These are phyloP conservation scores for Pigoraptor vietnamica DNA, from an alignment of 78 protist species.

Conservation along the genomic window DNA sequence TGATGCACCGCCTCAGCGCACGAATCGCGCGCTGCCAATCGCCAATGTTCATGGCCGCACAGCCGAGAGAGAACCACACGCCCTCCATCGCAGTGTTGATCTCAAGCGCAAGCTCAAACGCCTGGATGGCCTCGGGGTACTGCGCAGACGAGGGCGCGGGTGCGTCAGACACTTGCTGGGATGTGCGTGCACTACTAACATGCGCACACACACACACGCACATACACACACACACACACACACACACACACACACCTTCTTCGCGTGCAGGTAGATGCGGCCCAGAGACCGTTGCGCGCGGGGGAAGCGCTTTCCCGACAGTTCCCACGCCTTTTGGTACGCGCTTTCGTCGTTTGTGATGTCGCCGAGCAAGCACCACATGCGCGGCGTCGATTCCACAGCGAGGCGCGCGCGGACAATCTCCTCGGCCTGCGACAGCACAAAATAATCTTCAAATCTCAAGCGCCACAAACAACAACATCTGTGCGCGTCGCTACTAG, in stretches of 20 bases:
- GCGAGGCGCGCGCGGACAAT: constrained; percentile 30
- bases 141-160: not conserved
- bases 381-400: constrained; percentile 38
- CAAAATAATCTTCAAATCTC: no score
- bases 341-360: constrained; percentile 21
- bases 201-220: not conserved
- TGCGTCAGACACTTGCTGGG: not conserved
- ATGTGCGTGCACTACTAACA: not conserved
- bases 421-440: constrained; percentile 44
- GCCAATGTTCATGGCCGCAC: constrained; percentile 41
- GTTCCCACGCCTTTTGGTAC: constrained; percentile 53
- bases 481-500: no score
- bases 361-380: constrained; percentile 63
- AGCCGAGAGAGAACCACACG: constrained; percentile 69
- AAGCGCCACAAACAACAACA: no score
- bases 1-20: not conserved
- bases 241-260: not conserved
- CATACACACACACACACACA: not conserved
- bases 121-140: constrained; percentile 29
- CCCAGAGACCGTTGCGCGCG: constrained; percentile 59
- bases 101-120: constrained; percentile 26
- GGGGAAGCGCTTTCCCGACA: constrained; percentile 33
- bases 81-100: constrained; percentile 52
- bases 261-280: not conserved
- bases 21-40: not conserved